phyloP scores from a whole-genome alignment of 345 rosid species.

The Dipteronia sinensis region DNA sequence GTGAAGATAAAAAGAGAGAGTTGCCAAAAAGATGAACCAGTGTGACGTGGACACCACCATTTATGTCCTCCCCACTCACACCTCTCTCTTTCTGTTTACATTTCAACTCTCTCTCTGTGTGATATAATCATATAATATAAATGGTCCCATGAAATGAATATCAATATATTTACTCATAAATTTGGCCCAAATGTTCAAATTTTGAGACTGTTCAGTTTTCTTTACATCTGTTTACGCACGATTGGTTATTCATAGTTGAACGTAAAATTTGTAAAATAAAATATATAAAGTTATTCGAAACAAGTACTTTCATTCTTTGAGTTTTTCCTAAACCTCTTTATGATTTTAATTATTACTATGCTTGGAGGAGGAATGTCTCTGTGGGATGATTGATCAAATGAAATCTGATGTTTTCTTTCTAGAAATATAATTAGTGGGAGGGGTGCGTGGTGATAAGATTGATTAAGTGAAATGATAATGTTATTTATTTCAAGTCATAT shows the following conservation, averaged over 20 bases:
- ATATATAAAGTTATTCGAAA: too few species aligned
- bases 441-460: constrained; percentile 30
- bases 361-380: too few species aligned
- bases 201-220: neutral
- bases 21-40: constrained; percentile 22
- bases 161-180: neutral
- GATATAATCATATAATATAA: neutral
- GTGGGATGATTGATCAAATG: too few species aligned
- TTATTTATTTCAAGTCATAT: constrained; percentile 14
- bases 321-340: too few species aligned
- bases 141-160: neutral
- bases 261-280: neutral
- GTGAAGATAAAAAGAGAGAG: constrained; percentile 30
- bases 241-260: too few species aligned
- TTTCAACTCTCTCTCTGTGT: neutral
- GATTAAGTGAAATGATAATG: constrained; percentile 30
- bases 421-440: constrained; percentile 5
- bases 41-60: constrained; percentile 63
- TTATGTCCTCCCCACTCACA: constrained; percentile 58
- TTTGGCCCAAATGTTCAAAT: too few species aligned
- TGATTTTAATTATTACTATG: too few species aligned
- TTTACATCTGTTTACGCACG: neutral
- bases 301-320: too few species aligned
- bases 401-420: neutral
- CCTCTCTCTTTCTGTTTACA: constrained; percentile 3